Evolutionary conservation across 1,284 basidiomycete genomes (phyloP), one percentile per base, ranked within the genome.

Genomic region (Pascua guehoae): DNA sequence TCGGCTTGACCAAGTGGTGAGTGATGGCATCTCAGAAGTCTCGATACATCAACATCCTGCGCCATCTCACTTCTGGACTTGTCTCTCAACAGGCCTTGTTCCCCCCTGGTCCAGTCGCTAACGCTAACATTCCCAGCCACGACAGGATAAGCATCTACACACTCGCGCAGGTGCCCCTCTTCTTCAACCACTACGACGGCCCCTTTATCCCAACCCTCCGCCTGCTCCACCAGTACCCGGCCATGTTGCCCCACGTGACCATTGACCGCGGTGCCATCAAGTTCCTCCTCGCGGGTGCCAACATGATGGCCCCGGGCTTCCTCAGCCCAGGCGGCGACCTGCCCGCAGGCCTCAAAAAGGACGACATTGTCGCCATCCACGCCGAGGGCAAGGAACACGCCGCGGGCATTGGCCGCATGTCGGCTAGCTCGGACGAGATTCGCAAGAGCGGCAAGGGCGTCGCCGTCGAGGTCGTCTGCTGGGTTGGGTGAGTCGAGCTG

Each of bases 211-310:
- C 96, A 4, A 92, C 91, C 1, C 80, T 98, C 61, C 84, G 87
- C 62, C 76, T 98, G 7, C 79, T 98, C 58, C 96, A 98, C 78
- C 88, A 89, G 80, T 98, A 97, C 80, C 95, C 95, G 2, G 86
- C 83, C 66, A 82, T 98, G 63, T 83, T 98, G 43, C 92, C 95
- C 8, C 86, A 83, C 66, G 91, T 97, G 44, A 86, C 87, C 66
- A 84, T 98, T 51, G 96, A 99, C 81, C 86, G 94, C 52, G 96
- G 96, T 53, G 96, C 96, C 45, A 98, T 99, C 79, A 91, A 94
- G 51, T 98, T 97, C 78, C 83, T 99, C 24, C 85, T 99, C 46
- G 88, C 87, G 9, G 77, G 91, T 38, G 91, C 91, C 48, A 86
- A 89, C 79, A 94, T 95, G 91, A 95, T 95, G 91, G 92, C 90